Evolutionary conservation across 805 yeast species (phyloP), one percentile per base, ranked within the genome.

Genomic region (Candida piceae): DNA sequence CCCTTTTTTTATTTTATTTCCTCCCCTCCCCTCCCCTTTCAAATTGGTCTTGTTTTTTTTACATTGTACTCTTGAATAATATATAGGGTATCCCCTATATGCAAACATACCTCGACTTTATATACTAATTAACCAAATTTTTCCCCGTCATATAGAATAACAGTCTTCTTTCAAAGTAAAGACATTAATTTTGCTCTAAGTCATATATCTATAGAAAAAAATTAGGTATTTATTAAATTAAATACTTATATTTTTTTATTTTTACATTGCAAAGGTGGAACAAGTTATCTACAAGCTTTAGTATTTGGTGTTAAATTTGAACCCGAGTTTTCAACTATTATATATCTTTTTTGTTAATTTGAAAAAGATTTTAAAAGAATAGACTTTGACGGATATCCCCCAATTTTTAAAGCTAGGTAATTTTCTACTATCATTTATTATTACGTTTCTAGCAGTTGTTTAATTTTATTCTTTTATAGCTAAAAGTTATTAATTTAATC

Each of bases 311-410:
- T 50, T 50, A 50, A 50, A 50, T 45, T 46, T 47, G 53, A 50
- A 40, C 55, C 55, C 49, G 55, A 50, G 55, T 50, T 39, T 35
- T 29, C 28, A 16, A 7, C 21, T 35, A 4, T 24, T 24, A 7
- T 24, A 16, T 31, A n/a, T n/a, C n/a, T n/a, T n/a, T n/a, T n/a
- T 18, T 30, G 16, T 18, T 29, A 34, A 7, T 21, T 20, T 22
- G 17, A 27, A 28, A 12, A 16, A 33, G n/a, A 20, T 9, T 20
- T 9, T 25, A 23, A 17, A 22, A 36, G 33, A 28, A 21, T 31
- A 38, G 46, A 57, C 61, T 50, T 58, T 48, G 63, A 58, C 60
- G 63, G 63, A 52, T 55, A 55, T 58, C 62, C 49, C 61, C 52
- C 62, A 40, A n/a, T n/a, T 46, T 57, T 44, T 55, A 50, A 49